Evolutionary conservation across 495 filamentous ascomycete species (phyloP).

Genomic region (Eremomyces bilateralis): DNA sequence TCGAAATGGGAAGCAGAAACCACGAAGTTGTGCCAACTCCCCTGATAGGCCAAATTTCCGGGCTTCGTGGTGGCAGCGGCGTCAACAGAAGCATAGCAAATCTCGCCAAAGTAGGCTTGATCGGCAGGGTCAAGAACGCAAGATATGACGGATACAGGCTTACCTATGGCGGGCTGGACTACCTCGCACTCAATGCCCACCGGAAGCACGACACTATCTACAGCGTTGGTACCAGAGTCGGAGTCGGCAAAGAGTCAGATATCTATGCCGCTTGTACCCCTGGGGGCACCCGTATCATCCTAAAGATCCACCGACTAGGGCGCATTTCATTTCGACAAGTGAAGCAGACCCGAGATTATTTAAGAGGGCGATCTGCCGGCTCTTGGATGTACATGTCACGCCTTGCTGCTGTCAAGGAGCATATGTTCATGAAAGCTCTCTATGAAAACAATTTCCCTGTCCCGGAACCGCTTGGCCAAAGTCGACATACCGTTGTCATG

Average conservation of each 20-base stretch:
- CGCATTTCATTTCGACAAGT: conserved; percentile 94
- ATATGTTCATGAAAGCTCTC: conserved; percentile 74
- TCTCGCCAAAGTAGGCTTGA: conserved; percentile 79
- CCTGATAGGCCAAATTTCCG: conserved; percentile 63
- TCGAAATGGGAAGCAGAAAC: conserved; percentile 83
- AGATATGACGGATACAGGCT: conserved; percentile 96
- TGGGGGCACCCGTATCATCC: conserved; percentile 36
- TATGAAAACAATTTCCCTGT: conserved; percentile 68
- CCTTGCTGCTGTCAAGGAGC: conserved; percentile 81
- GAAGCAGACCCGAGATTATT: conserved; percentile 88
- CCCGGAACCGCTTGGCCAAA: conserved; percentile 66
- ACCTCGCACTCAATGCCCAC: conserved; percentile 79
- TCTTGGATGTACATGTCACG: conserved; percentile 97
- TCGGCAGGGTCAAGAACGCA: conserved; percentile 82
- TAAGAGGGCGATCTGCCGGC: conserved; percentile 51
- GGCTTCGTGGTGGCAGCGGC: conserved; percentile 51
- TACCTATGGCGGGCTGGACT: conserved; percentile 92
- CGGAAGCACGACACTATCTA: conserved; percentile 57
- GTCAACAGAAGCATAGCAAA: conserved; percentile 76
- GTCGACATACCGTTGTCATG: conserved; percentile 91
- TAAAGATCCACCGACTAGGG: conserved; percentile 88
- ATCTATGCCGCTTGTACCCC: conserved; percentile 72
- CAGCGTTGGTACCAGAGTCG: conserved; percentile 84
- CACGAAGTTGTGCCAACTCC: conserved; percentile 90
- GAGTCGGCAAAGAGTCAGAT: conserved; percentile 92